Conservation (phyloP, 2,329 filamentous ascomycete genomes). For the Esteya vermicola region DNA sequence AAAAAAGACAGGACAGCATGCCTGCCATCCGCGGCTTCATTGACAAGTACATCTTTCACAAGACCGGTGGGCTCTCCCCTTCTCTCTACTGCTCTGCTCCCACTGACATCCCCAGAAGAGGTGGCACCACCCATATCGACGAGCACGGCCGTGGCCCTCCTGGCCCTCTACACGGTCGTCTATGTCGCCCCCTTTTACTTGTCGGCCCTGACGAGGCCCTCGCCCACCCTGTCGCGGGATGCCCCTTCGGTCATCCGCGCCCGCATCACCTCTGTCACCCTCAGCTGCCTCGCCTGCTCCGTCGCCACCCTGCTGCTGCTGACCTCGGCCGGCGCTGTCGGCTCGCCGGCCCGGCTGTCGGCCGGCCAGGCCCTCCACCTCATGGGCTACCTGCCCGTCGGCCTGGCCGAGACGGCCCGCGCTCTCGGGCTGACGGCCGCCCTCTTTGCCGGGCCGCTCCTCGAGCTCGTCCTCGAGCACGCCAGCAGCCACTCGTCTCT, state of each 20-base stretch:
- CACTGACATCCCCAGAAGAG: background rate
- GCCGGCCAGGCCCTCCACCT: conserved; percentile 41
- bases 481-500: conserved; percentile 51
- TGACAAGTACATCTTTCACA: conserved; percentile 12
- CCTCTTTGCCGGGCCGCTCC: conserved; percentile 75
- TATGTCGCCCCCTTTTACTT: conserved; percentile 91
- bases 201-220: conserved; percentile 65
- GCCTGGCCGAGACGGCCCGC: conserved; percentile 46
- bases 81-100: background rate
- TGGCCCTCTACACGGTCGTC: conserved; percentile 63
- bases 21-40: conserved; percentile 11
- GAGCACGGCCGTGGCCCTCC: conserved; percentile 19
- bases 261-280: conserved; percentile 64
- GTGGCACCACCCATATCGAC: conserved; percentile 26
- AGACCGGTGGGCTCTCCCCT: conserved; percentile 7
- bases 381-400: conserved; percentile 71
- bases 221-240: conserved; percentile 66
- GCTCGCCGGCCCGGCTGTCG: conserved; percentile 15
- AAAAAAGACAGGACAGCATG: conserved; percentile 6
- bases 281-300: conserved; percentile 59
- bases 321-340: conserved; percentile 33
- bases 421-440: conserved; percentile 58
- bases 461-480: conserved; percentile 62
- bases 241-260: conserved; percentile 79
- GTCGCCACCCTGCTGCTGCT: conserved; percentile 54